Percentiles rank a stretch among this genome's conserved stretches.
Conservation (phyloP, 2,329 filamentous ascomycete species). For the Cladophialophora carrionii region DNA sequence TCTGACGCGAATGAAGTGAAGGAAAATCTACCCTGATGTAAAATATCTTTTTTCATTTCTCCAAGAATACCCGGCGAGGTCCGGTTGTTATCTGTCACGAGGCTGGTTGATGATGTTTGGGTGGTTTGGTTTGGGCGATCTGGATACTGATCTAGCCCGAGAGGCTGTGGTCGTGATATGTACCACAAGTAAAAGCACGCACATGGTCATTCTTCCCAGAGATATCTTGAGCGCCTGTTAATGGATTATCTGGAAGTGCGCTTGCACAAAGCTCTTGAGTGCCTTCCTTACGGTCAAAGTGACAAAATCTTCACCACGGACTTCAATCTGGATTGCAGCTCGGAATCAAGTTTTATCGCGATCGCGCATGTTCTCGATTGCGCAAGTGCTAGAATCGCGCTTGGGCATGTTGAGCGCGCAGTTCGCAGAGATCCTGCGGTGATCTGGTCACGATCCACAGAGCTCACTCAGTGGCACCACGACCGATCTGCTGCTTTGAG, state of each 20-base stretch:
- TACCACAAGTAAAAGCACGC: conserved; percentile 18
- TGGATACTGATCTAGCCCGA: conserved; percentile 13
- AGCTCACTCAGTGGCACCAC: too few species aligned
- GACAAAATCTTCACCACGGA: too few species aligned
- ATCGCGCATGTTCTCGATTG: too few species aligned
- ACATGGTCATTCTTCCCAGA: not conserved
- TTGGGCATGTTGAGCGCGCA: too few species aligned
- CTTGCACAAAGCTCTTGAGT: not conserved
- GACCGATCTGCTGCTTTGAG: too few species aligned
- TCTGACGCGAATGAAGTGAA: conserved; percentile 51
- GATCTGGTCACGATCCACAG: too few species aligned
- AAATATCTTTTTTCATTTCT: conserved; percentile 19
- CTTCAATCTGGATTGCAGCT: too few species aligned
- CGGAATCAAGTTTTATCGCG: too few species aligned
- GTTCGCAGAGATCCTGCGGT: too few species aligned
- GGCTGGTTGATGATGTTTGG: conserved; percentile 27
- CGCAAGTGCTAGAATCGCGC: too few species aligned
- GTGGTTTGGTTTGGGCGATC: conserved; percentile 18
- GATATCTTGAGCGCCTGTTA: not conserved
- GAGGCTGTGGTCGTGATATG: not conserved
- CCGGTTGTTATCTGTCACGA: conserved; percentile 17
- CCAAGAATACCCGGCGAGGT: conserved; percentile 3
- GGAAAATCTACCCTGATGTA: conserved; percentile 34
- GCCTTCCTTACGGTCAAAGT: too few species aligned
- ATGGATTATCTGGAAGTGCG: too few species aligned